Evolutionary conservation across 148 eudicot species (phyloP).

Genomic region (Cornus florida): DNA sequence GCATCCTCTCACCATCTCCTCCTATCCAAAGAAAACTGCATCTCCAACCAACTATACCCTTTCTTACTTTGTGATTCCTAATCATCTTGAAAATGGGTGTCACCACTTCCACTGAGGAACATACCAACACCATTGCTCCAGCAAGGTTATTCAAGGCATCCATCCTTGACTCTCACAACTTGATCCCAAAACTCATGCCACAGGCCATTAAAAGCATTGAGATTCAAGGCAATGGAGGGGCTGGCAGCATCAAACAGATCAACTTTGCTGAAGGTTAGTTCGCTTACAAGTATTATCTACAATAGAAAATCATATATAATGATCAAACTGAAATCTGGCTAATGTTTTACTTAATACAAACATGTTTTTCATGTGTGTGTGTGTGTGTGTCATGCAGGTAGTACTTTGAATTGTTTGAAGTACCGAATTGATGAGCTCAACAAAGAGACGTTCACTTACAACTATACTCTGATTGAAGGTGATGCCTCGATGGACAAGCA

Average conservation of each 20-base stretch:
- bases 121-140: background rate
- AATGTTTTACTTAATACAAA: background rate
- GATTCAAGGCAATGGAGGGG: background rate
- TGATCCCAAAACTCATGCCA: conserved; percentile 13
- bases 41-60: background rate
- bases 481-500: background rate
- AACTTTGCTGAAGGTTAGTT: conserved; percentile 17
- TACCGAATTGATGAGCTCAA: no score
- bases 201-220: background rate
- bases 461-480: background rate
- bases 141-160: conserved; percentile 20
- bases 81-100: background rate
- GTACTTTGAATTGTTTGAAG: no score
- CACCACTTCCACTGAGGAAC: background rate
- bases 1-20: background rate
- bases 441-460: no score
- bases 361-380: background rate
- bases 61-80: background rate
- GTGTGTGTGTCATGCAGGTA: background rate
- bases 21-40: background rate
- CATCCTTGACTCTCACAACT: conserved; percentile 15
- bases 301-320: background rate
- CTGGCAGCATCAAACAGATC: conserved; percentile 8
- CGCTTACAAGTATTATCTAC: background rate
- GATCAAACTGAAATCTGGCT: background rate